A percentile compares a stretch with the other conserved stretches of the same genome.
phyloP scores from a whole-genome alignment of 1,284 basidiomycete species.

The Polyporus tsugae region DNA sequence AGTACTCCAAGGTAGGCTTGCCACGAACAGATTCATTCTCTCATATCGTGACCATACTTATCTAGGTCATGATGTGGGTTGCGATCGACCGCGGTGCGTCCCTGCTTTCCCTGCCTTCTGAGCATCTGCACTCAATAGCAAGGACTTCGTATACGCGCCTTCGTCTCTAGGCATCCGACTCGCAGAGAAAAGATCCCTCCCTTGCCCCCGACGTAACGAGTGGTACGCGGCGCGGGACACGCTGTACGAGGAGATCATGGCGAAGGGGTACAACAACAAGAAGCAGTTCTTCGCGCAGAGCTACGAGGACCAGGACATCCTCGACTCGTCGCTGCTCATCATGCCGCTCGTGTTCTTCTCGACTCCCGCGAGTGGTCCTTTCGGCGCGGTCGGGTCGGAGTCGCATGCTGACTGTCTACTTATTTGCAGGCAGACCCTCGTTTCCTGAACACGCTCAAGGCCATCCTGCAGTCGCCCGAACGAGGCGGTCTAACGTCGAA shows the following conservation, averaged over 20 bases:
- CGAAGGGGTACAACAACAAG: slow-evolving; percentile 79
- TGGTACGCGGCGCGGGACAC: slow-evolving; percentile 83
- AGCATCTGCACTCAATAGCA: slow-evolving; percentile 5
- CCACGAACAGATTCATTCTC: background rate
- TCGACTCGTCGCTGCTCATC: slow-evolving; percentile 81
- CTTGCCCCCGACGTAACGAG: slow-evolving; percentile 72
- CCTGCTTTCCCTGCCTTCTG: background rate
- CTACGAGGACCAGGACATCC: slow-evolving; percentile 74
- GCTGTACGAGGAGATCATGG: slow-evolving; percentile 88
- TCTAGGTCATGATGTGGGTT: slow-evolving; percentile 91
- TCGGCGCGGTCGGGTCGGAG: background rate
- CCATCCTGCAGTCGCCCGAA: slow-evolving; percentile 85
- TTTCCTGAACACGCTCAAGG: slow-evolving; percentile 84
- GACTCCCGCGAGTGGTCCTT: slow-evolving; percentile 62
- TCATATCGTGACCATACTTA: background rate
- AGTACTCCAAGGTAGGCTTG: slow-evolving; percentile 82
- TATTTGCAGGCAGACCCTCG: slow-evolving; percentile 81
- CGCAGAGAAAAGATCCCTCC: slow-evolving; percentile 87
- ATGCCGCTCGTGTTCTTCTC: slow-evolving; percentile 92
- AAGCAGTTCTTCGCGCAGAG: slow-evolving; percentile 78
- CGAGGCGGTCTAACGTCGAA: slow-evolving; percentile 90
- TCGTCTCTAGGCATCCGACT: slow-evolving; percentile 78
- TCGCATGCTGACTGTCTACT: background rate
- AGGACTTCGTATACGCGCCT: background rate
- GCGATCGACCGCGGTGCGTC: slow-evolving; percentile 84